Evolutionary conservation across 176 grass and related monocot species (phyloP), one percentile per base, ranked within the genome.

Genomic region (Aechmea fasciata): DNA sequence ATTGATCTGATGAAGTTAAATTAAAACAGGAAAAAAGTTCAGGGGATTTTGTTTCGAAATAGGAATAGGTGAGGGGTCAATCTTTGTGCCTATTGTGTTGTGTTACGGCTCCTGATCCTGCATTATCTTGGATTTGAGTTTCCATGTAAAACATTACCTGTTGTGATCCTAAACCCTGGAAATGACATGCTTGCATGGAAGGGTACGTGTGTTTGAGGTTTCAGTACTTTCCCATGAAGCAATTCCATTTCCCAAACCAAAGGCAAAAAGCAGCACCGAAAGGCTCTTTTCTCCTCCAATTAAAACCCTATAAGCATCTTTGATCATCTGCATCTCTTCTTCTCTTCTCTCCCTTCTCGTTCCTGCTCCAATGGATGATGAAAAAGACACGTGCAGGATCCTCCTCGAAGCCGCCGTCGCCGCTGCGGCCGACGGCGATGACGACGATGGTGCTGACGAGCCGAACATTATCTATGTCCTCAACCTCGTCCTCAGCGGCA

Each of bases 401-500:
- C 83, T 96, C 22, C 78, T 85, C 0, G 83, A 92, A 28, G 63
- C 71, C 28, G 12, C 51, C 11, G 66, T 25, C 7, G 69, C 57
- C 3, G 69, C 10, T 0, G 53, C 11, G 0, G 67, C 69, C 54
- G 50, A 65, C 9, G 52, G 12, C 66, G 72, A 71, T 0, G 85
- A 79, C 0, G 67, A 70, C 0, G 84, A 68, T 0, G 73, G 63
- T 0, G 77, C 79, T 0, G 85, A 89, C 11, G 85, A 91, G 66
- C 71, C 76, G 55, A 88, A 80, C 73, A 59, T 96, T 28, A 87
- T 92, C 70, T 48, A 83, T 67, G 15, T 96, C 57, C 71, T 85
- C 67, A 91, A 96, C 81, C 78, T 96, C 13, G 73, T 92, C 70
- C 86, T 92, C 11, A 82, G 78, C 26, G 92, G 92, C 73, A 89